Base-by-base conservation (phyloP, 78 protist species). In the Pigoraptor vietnamica region DNA sequence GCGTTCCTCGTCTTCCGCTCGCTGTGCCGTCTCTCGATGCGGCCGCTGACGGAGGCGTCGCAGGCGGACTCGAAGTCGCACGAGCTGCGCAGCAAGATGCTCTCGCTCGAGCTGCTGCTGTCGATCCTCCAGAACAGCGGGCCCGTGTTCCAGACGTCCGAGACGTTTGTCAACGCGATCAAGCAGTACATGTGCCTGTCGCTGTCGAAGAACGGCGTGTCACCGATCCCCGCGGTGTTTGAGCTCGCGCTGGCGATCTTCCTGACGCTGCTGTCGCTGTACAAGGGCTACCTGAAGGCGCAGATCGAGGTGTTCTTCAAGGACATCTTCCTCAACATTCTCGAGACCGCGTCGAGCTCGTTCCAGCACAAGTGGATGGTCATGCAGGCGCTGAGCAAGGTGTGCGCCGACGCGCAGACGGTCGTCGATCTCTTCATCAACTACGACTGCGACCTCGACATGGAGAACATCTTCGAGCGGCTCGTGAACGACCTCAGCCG, bases 381-480 rank as follows among this genome's bases (percentile, higher is more conserved):
- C 23, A 23, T 98, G 34, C 95, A 93, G 84, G 92, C 40, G 23
- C 48, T 84, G 21, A 67, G 90, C 39, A 36, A 79, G 37, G 56
- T 98, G 87, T 95, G 96, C 91, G 89, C 90, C n/a, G 94, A 95
- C 87, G 89, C 98, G 83, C 98, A 97, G 92, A 94, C 95, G 14
- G 19, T 98, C 35, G 55, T 25, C 48, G 55, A 86, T 1, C 55
- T 89, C 23, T 98, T 94, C 88, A 91, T 98, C 88, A 98, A 98
- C 94, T 98, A 98, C 94, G 99, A 98, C 95, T 98, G 99, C 91
- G 98, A 93, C 88, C 23, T 97, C 56, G n/a, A 90, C 29, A 36
- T 89, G n/a, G 91, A 67, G 34, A 96, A 98, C 90, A 92, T 98
- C 34, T 95, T 97, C 93, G 98, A 96, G 83, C 34, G 90, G 81